Conservation (phyloP, 371 early-diverging fungal genomes). For the Mortierella sp. region DNA sequence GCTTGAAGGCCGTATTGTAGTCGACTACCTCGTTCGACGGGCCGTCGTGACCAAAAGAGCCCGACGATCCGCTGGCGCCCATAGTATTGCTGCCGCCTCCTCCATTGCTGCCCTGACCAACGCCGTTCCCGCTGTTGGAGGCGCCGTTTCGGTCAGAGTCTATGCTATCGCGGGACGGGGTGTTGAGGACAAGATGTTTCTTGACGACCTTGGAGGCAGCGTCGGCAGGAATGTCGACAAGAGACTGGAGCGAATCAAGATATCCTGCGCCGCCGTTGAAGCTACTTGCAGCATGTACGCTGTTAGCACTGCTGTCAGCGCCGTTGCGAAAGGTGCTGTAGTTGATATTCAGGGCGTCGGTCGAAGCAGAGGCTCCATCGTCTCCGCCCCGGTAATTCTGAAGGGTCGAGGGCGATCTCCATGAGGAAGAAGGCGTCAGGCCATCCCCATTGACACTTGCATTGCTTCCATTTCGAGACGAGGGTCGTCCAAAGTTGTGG, state of each 20-base stretch:
- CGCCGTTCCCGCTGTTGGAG: constrained; percentile 3
- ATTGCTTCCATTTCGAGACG: constrained; percentile 25
- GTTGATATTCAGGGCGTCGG: constrained; percentile 4
- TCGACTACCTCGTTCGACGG: constrained; percentile 49
- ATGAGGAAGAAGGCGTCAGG: constrained; percentile 41
- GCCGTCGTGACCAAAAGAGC: constrained; percentile 46
- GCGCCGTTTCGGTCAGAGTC: constrained; percentile 31
- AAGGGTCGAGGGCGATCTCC: constrained; percentile 51
- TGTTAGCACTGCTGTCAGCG: constrained; percentile 39
- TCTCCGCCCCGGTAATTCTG: constrained; percentile 39
- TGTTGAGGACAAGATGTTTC: constrained; percentile 74
- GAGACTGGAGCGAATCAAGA: constrained; percentile 23
- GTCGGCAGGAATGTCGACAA: constrained; percentile 69
- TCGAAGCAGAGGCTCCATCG: constrained; percentile 10
- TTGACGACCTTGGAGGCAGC: constrained; percentile 78
- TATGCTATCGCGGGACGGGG: constrained; percentile 52
- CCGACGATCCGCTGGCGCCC: constrained; percentile 37
- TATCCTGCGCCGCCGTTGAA: constrained; percentile 10
- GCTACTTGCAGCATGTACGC: constrained; percentile 30
- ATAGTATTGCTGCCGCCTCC: constrained; percentile 16
- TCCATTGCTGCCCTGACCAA: constrained; percentile 6
- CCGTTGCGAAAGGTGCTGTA: constrained; percentile 9
- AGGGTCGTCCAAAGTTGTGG: constrained; percentile 24
- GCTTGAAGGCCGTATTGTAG: constrained; percentile 59
- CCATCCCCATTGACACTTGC: constrained; percentile 24